Base-by-base conservation (phyloP, 345 rosid species). In the Euclidium syriacum region DNA sequence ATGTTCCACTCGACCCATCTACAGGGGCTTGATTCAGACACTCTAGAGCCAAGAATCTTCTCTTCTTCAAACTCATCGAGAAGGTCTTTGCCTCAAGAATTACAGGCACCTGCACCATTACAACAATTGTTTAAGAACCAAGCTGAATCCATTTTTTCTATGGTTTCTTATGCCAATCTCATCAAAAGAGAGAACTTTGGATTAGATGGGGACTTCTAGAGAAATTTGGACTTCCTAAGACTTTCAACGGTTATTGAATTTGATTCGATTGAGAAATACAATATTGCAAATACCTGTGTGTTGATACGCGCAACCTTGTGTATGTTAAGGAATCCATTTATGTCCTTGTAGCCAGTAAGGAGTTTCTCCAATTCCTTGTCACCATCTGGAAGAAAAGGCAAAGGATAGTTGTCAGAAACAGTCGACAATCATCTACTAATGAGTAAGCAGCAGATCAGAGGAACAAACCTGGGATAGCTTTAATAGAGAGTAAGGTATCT, bases 11-110 rank as follows among this genome's bases (percentile, higher is more conserved):
- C 4, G 96, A 85, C 42, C 95, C 94, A 41, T 89, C 97, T 23
- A 92, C 79, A 5, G 97, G 98, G 51, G 97, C 98, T 81, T 92
- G 97, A 75, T 89, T 92, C 67, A 92, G 66, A 70, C 85, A 85
- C 73, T 92, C 98, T 50, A 89, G 73, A 73, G 80, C 77, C 82
- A 87, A 72, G 75, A 70, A 85, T 58, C 90, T 80, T 20, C 97
- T 82, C 73, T 85, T 89, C 35, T 81, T 89, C 72, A 92, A 73
- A 68, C 91, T 92, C 67, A 92, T 80, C 9, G 97, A 89, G 65
- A 77, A 89, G 2, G 95, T 89, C 32, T 87, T 85, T 61, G 98
- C 88, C 65, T 87, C 97, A 6, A 79, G 88, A 74, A 87, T 81
- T 29, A 83, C 63, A 7, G 97, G 98, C 57, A 87, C 98, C 96